phyloP scores from a whole-genome alignment of 345 rosid genomes.

The Stellera chamaejasme region DNA sequence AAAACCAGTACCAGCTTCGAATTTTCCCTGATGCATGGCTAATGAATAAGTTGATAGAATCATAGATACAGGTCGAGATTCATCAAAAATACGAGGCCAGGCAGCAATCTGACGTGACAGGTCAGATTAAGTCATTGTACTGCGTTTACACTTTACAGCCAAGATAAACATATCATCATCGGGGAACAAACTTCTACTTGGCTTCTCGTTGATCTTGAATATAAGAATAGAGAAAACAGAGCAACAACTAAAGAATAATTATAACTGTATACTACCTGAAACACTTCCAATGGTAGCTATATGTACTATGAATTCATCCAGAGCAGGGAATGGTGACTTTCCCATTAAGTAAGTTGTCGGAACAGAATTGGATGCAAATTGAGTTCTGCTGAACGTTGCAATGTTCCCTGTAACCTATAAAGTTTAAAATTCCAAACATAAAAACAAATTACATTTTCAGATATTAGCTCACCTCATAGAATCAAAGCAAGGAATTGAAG shows the following conservation, averaged over 20 bases:
- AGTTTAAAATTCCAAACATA: slow-evolving; percentile 1
- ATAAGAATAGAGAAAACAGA: neutral
- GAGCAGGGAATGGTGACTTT: slow-evolving; percentile 71
- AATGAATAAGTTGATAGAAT: neutral
- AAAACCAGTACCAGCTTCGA: slow-evolving; percentile 97
- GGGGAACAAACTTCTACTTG: neutral
- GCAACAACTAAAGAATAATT: neutral
- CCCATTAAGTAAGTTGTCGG: slow-evolving; percentile 40
- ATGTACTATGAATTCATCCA: slow-evolving; percentile 77
- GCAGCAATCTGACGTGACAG: too few species aligned
- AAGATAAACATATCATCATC: neutral
- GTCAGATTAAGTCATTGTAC: too few species aligned
- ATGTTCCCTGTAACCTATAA: slow-evolving; percentile 44
- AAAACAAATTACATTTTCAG: neutral
- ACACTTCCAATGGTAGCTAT: slow-evolving; percentile 55
- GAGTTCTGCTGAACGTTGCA: slow-evolving; percentile 25
- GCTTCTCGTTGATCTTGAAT: neutral
- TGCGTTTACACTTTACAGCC: too few species aligned
- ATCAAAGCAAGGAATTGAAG: too few species aligned
- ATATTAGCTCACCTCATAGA: too few species aligned
- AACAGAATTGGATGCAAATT: slow-evolving; percentile 23
- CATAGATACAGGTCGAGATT: too few species aligned
- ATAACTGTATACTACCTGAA: slow-evolving; percentile 39
- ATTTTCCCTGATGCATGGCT: slow-evolving; percentile 53
- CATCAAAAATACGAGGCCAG: too few species aligned